Conservation (phyloP, 805 yeast species). For the Candida pseudofarinosa region DNA sequence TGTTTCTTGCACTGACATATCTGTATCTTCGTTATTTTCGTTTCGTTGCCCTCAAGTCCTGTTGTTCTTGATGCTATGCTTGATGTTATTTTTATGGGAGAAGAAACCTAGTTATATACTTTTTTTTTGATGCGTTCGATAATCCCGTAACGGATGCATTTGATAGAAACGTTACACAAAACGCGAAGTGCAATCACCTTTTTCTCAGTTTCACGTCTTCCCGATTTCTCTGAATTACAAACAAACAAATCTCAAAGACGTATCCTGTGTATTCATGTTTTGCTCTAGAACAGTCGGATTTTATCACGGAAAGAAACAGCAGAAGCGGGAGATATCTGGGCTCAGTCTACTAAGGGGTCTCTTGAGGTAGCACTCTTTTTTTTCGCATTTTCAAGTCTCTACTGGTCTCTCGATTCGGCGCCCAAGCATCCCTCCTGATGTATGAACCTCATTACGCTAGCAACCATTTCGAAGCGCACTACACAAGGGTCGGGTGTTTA, state of each 20-base stretch:
- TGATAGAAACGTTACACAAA: background rate
- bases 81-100: background rate
- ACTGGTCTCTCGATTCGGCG: too few species aligned
- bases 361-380: too few species aligned
- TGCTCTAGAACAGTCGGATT: background rate
- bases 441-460: background rate
- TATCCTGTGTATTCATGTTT: background rate
- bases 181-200: background rate
- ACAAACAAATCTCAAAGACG: background rate
- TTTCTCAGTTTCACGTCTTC: background rate
- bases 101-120: background rate
- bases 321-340: too few species aligned
- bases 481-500: background rate
- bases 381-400: too few species aligned
- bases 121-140: background rate
- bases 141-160: background rate
- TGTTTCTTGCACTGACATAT: conserved; percentile 60
- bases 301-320: too few species aligned
- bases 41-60: background rate
- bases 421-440: background rate
- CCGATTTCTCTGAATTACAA: background rate
- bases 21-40: background rate
- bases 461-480: background rate
- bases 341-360: too few species aligned
- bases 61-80: background rate